Evolutionary conservation across 1,284 basidiomycete species (phyloP), one percentile per base, ranked within the genome.

Genomic region (Malassezia furfur): DNA sequence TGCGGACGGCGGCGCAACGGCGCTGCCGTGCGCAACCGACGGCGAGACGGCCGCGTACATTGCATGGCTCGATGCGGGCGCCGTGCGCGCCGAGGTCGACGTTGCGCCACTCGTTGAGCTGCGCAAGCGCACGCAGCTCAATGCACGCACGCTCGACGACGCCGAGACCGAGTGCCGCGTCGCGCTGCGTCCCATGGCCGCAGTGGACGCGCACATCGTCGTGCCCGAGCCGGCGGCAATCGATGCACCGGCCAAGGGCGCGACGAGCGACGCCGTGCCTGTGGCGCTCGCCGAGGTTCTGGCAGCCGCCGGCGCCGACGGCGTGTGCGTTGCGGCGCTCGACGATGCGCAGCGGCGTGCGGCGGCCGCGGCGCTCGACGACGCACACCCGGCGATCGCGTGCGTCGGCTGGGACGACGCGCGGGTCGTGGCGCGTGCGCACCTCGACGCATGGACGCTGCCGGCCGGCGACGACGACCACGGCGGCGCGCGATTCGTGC

Each of bases 41-140:
- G 48, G 55, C 28, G 50, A 47, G 40, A 57, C 55, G 38, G 55
- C 55, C 9, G 55, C 55, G 41, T 57, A 30, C 34, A 45, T 57
- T 14, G 21, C 30, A 25, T 31, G 51, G 50, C 45, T 57, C 7
- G 55, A 39, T 17, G 30, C 30, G 3, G 39, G 45, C 31, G 15
- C 21, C 8, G 50, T 37, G 25, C 43, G 14, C 11, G 21, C 55
- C 12, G 9, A 22, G 40, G 22, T 57, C 10, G 55, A 57, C 30
- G 8, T 36, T 1, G 40, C 31, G 21, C 55, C 50, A 11, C 39
- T 57, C 17, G n/a, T 41, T 5, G 50, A 31, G 36, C 38, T 57
- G 28, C 55, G 55, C 15, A n/a, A 25, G 7, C 55, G 55, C 32
- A 45, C 55, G 25, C 50, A 57, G 45, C 45, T 57, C 15, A 57